Percentiles rank a stretch among this genome's conserved stretches.
Evolutionary conservation across 208 protist genomes (phyloP).

Genomic region (Acanthamoeba triangularis): DNA sequence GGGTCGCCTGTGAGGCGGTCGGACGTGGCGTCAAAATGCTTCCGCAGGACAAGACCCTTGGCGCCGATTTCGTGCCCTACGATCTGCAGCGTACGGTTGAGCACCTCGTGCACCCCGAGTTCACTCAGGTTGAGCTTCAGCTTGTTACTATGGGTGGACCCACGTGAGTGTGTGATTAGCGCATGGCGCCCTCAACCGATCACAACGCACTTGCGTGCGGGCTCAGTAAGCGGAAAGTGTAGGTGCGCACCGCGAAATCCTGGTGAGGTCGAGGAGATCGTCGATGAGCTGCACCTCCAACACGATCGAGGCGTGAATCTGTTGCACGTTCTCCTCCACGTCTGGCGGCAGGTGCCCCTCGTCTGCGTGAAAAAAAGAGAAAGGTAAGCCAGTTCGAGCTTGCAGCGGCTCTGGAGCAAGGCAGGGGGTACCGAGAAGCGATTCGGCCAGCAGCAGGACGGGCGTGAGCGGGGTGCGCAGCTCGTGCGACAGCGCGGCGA

Average conservation of each 20-base stretch:
- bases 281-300: conserved; percentile 59
- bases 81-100: conserved; percentile 56
- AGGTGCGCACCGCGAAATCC: too few relatives aligned
- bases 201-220: too few relatives aligned
- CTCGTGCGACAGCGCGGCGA: conserved; percentile 46
- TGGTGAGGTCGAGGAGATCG: conserved; percentile 65
- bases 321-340: conserved; percentile 5
- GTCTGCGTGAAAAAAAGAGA: too few relatives aligned
- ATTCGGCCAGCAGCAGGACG: not conserved
- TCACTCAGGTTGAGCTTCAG: not conserved
- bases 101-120: conserved; percentile 3
- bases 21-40: not conserved
- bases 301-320: not conserved
- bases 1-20: conserved; percentile 8
- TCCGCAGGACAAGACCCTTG: not conserved
- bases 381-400: too few relatives aligned
- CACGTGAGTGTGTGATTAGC: too few relatives aligned
- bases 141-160: not conserved
- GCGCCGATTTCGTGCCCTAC: not conserved
- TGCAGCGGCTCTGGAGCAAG: too few relatives aligned
- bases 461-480: conserved; percentile 38
- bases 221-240: too few relatives aligned
- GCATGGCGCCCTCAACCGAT: too few relatives aligned
- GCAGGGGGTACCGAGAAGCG: conserved; percentile 36
- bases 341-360: not conserved